These are phyloP conservation scores for Aspergillus ustus DNA, from an alignment of 2,329 filamentous ascomycete species.

Conservation along the genomic window DNA sequence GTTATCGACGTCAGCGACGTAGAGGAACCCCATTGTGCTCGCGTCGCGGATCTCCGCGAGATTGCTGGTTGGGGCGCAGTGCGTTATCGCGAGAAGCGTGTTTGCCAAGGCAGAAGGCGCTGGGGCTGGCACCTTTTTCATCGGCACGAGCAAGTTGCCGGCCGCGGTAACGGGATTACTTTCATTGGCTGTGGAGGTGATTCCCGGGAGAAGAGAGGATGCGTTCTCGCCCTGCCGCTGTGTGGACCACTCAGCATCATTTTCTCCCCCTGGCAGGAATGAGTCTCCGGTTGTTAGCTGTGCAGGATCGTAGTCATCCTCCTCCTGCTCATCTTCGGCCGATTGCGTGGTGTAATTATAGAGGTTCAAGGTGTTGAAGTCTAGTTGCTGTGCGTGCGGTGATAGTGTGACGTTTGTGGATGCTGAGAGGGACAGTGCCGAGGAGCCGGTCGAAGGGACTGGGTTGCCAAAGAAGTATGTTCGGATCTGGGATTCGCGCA, in stretches of 20 bases:
- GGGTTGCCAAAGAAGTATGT: constrained; percentile 92
- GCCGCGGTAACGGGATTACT: constrained; percentile 14
- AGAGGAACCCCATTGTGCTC: constrained; percentile 88
- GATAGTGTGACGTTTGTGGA: constrained; percentile 72
- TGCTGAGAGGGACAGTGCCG: constrained; percentile 39
- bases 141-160: constrained; percentile 32
- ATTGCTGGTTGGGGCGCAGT: constrained; percentile 71
- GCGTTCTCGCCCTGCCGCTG: constrained; percentile 26
- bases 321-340: constrained; percentile 51
- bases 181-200: constrained; percentile 26
- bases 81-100: constrained; percentile 82
- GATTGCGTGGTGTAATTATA: constrained; percentile 70
- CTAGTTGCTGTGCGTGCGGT: constrained; percentile 83
- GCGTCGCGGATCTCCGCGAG: constrained; percentile 77
- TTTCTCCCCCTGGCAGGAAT: constrained; percentile 38
- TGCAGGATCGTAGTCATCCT: constrained; percentile 44
- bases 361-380: constrained; percentile 74
- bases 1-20: constrained; percentile 89
- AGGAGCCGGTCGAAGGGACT: constrained; percentile 43
- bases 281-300: constrained; percentile 37
- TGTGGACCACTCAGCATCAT: constrained; percentile 28
- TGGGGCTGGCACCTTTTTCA: constrained; percentile 69
- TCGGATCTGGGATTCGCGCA: constrained; percentile 76
- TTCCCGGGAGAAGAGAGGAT: constrained; percentile 29
- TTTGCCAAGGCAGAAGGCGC: constrained; percentile 69